Base-by-base conservation (phyloP, 2,329 filamentous ascomycete genomes). In the Colletotrichum sp. region DNA sequence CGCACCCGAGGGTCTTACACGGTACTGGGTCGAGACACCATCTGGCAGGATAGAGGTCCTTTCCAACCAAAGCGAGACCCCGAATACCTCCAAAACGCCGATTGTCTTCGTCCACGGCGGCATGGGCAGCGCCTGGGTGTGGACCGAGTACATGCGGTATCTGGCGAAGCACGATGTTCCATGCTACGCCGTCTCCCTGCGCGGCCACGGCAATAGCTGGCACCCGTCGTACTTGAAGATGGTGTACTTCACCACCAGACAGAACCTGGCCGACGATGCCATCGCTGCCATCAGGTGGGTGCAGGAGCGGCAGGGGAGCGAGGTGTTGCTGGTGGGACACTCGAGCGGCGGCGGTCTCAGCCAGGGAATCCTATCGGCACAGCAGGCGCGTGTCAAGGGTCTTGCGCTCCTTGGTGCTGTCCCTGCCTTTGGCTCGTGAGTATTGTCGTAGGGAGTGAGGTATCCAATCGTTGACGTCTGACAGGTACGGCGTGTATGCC, bases 51-150 rank as follows among this genome's bases (percentile, higher is more conserved):
- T 91, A n/a, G 89, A 91, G 79, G 79, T 91, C 4, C 85, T 91
- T 32, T 84, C 83, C 72, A 86, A 85, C n/a, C 78, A 81, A 16
- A 84, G 86, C 2, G 69, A 78, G 3, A 76, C 73, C 24, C 69
- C 55, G 55, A 13, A 57, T 34, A 60, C 24, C 7, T 34, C 59
- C n/a, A 66, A 73, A 8, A 80, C 84, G 12, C 85, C 87, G 3
- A 80, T 91, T 14, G 86, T 90, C 82, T 90, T 91, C 81, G 83
- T 86, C 39, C 89, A 91, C 77, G 90, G 89, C 52, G 89, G 89
- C 65, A 90, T 90, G 84, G 90, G 89, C 55, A 84, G 84, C 70
- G 90, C 90, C 9, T 87, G 86, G 80, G 85, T 90, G 24, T 91
- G 89, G 88, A 83, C 87, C 10, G 84, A 87, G 59, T 92, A 89